phyloP scores from a whole-genome alignment of 768 basidiomycete genomes.

The Cubamyces lactineus region DNA sequence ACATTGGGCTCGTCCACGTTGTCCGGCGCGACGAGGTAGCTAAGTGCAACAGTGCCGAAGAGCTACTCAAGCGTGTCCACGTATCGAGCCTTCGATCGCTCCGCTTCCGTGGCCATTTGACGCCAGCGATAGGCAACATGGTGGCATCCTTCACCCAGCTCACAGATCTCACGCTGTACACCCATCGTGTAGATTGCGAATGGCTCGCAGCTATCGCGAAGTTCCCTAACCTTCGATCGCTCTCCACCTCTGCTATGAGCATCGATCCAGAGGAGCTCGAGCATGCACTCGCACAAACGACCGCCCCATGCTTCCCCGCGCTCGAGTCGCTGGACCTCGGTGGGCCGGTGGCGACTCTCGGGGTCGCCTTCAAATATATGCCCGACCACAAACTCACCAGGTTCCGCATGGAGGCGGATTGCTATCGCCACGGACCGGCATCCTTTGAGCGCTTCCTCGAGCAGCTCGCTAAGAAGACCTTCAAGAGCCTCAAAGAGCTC shows the following conservation, averaged over 20 bases:
- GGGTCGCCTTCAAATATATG: constrained; percentile 22
- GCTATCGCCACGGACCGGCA: constrained; percentile 11
- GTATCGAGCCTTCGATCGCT: constrained; percentile 18
- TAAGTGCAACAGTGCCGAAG: constrained; percentile 17
- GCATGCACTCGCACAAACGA: constrained; percentile 7
- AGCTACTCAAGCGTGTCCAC: constrained; percentile 9
- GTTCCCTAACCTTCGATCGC: constrained; percentile 24
- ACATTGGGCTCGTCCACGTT: neutral
- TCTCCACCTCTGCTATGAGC: constrained; percentile 27
- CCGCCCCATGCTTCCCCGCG: constrained; percentile 18
- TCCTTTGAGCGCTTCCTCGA: constrained; percentile 26
- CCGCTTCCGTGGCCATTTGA: constrained; percentile 25
- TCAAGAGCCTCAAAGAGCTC: constrained; percentile 27
- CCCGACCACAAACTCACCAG: constrained; percentile 21
- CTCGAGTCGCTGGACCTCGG: constrained; percentile 28
- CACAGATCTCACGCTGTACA: constrained; percentile 23
- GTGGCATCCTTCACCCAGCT: constrained; percentile 21
- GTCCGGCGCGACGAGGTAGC: neutral
- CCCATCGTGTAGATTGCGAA: constrained; percentile 15
- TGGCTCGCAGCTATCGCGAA: constrained; percentile 26
- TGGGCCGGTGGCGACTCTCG: constrained; percentile 17
- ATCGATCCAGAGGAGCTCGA: constrained; percentile 23
- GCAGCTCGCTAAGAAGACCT: constrained; percentile 25
- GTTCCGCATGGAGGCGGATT: constrained; percentile 25
- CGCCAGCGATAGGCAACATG: constrained; percentile 9